A percentile compares a stretch with the other conserved stretches of the same genome.
Evolutionary conservation across 768 basidiomycete genomes (phyloP).

Genomic region (Phanerochaete carnosa): DNA sequence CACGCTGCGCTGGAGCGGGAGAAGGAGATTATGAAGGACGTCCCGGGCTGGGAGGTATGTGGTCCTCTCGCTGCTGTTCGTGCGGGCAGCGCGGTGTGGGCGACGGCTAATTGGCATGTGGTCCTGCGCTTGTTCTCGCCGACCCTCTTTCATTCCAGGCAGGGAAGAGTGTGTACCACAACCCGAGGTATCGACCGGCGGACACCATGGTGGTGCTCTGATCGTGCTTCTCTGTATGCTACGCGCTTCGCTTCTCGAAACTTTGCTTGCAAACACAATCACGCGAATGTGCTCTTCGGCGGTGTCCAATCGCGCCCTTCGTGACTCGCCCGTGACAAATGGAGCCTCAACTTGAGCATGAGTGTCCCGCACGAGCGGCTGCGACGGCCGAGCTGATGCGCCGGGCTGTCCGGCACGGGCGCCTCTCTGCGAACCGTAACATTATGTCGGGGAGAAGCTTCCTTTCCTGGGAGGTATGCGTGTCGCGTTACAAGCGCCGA

Average conservation of each 20-base stretch:
- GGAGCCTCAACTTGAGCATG: slow-evolving; percentile 6
- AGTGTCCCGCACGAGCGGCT: slow-evolving; percentile 11
- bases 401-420: background rate
- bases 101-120: slow-evolving; percentile 17
- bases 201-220: slow-evolving; percentile 60
- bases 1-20: slow-evolving; percentile 79
- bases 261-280: slow-evolving; percentile 14
- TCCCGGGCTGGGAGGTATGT: slow-evolving; percentile 91
- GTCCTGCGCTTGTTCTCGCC: slow-evolving; percentile 5
- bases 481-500: background rate
- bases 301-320: background rate
- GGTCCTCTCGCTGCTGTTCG: slow-evolving; percentile 19
- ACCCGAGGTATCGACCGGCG: slow-evolving; percentile 60
- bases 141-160: slow-evolving; percentile 42
- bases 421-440: background rate
- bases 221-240: slow-evolving; percentile 19
- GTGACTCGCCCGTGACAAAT: background rate
- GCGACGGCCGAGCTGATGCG: slow-evolving; percentile 5
- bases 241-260: slow-evolving; percentile 18
- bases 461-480: slow-evolving; percentile 6
- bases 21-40: slow-evolving; percentile 91
- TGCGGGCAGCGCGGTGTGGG: slow-evolving; percentile 3
- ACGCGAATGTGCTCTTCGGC: slow-evolving; percentile 15
- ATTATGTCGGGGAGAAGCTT: background rate
- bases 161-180: slow-evolving; percentile 86